Conservation (phyloP, 805 yeast genomes). For the Candida dendrica region DNA sequence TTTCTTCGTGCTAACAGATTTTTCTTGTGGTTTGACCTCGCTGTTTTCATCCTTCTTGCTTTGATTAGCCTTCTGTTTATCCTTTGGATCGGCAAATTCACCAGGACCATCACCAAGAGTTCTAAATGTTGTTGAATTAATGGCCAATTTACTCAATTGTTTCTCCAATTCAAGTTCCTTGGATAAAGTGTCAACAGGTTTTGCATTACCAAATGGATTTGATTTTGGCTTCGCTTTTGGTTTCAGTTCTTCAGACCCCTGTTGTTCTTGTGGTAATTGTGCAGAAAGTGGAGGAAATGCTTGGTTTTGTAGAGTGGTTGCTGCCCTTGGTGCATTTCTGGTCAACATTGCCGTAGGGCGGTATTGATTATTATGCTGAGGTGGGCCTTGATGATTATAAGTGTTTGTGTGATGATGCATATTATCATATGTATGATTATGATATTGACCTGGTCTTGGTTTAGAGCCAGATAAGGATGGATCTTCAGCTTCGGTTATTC, state of each 20-base stretch:
- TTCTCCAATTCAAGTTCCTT: slow-evolving; percentile 59
- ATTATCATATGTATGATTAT: slow-evolving; percentile 1
- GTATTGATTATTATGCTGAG: too few relatives aligned
- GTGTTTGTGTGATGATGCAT: neutral
- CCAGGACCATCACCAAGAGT: slow-evolving; percentile 14
- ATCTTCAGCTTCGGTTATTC: slow-evolving; percentile 14
- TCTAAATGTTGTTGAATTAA: slow-evolving; percentile 35
- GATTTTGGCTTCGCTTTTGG: slow-evolving; percentile 30
- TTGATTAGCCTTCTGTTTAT: neutral
- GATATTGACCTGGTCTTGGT: neutral
- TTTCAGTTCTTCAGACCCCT: slow-evolving; percentile 19
- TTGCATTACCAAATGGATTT: slow-evolving; percentile 80
- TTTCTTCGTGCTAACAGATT: neutral
- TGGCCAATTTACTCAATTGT: slow-evolving; percentile 31
- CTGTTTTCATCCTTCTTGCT: neutral
- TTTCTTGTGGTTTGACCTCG: neutral
- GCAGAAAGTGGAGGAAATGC: slow-evolving; percentile 2
- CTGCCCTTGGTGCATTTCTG: neutral
- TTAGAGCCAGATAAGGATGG: slow-evolving; percentile 11
- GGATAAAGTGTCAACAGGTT: slow-evolving; percentile 72
- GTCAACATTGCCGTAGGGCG: slow-evolving; percentile 6
- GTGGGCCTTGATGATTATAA: too few relatives aligned
- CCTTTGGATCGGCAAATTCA: neutral
- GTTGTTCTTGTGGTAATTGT: slow-evolving; percentile 8
- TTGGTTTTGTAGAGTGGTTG: neutral